Conservation (phyloP, 176 grass and related monocot genomes). For the Saccharum spontaneum region DNA sequence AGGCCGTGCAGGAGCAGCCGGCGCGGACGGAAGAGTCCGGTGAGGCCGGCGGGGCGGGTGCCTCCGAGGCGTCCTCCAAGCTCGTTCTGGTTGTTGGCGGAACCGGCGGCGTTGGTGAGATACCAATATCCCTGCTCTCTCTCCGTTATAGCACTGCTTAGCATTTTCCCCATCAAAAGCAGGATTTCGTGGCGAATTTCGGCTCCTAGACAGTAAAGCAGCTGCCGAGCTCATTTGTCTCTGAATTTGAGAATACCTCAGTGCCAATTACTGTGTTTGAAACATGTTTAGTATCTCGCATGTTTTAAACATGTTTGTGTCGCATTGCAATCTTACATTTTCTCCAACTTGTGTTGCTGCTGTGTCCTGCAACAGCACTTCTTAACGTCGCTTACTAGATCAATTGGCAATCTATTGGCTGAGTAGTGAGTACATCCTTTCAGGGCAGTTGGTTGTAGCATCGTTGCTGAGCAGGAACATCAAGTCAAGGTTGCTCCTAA, state of each 20-base stretch:
- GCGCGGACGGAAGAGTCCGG: constrained; percentile 6
- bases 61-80: constrained; percentile 50
- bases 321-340: not conserved
- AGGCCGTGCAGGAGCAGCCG: constrained; percentile 44
- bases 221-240: not conserved
- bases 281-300: no score
- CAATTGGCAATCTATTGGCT: not conserved
- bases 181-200: not conserved
- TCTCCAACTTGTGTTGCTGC: not conserved
- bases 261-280: not conserved
- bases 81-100: constrained; percentile 79
- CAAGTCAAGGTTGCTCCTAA: constrained; percentile 73
- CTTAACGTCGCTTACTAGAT: not conserved
- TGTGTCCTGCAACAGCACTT: not conserved
- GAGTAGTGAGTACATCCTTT: constrained; percentile 25
- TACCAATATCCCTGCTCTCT: not conserved
- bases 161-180: not conserved
- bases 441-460: constrained; percentile 94
- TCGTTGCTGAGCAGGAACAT: constrained; percentile 83
- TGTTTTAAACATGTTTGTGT: not conserved
- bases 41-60: constrained; percentile 6
- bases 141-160: not conserved
- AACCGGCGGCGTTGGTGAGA: constrained; percentile 77
- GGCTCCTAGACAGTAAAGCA: not conserved
- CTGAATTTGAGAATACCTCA: not conserved